A percentile compares a stretch with the other conserved stretches of the same genome.
These are phyloP conservation scores for Orbilia brochopaga DNA, from an alignment of 2,329 filamentous ascomycete species.

Conservation along the genomic window DNA sequence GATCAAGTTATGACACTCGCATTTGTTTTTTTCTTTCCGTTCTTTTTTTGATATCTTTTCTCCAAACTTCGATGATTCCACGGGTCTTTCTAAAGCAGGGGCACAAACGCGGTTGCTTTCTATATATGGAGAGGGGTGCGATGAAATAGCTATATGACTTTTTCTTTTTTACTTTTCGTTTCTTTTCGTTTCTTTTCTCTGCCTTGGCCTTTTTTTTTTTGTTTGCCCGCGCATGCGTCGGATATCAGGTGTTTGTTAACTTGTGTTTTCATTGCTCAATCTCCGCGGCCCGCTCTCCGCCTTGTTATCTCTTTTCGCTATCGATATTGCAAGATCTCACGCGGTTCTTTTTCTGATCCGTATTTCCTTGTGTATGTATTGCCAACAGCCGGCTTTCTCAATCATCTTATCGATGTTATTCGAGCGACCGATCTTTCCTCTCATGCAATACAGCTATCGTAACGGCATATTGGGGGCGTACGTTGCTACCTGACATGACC, in stretches of 20 bases:
- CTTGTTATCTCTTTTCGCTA: constrained; percentile 32
- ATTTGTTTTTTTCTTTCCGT: constrained; percentile 34
- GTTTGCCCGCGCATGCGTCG: constrained; percentile 17
- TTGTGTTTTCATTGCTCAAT: constrained; percentile 15
- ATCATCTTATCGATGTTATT: not conserved
- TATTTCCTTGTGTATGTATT: constrained; percentile 27
- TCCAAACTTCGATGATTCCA: constrained; percentile 13
- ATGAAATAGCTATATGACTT: constrained; percentile 22
- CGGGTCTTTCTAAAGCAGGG: constrained; percentile 38
- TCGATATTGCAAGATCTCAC: too few species aligned
- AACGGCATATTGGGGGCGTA: too few species aligned
- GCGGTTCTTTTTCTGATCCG: constrained; percentile 17
- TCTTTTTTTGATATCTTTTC: not conserved
- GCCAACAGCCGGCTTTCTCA: constrained; percentile 7
- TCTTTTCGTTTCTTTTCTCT: constrained; percentile 7
- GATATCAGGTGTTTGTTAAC: constrained; percentile 42
- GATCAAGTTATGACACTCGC: constrained; percentile 45
- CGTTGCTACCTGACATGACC: too few species aligned
- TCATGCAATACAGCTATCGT: too few species aligned
- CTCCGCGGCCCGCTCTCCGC: constrained; percentile 14
- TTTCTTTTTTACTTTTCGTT: constrained; percentile 22
- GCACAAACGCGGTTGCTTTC: constrained; percentile 46
- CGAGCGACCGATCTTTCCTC: not conserved
- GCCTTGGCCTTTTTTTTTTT: constrained; percentile 7
- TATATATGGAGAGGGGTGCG: constrained; percentile 44